Percentiles rank a stretch among this genome's conserved stretches.
Conservation (phyloP, 129 eudicot genomes). For the Flaveria linearis region DNA sequence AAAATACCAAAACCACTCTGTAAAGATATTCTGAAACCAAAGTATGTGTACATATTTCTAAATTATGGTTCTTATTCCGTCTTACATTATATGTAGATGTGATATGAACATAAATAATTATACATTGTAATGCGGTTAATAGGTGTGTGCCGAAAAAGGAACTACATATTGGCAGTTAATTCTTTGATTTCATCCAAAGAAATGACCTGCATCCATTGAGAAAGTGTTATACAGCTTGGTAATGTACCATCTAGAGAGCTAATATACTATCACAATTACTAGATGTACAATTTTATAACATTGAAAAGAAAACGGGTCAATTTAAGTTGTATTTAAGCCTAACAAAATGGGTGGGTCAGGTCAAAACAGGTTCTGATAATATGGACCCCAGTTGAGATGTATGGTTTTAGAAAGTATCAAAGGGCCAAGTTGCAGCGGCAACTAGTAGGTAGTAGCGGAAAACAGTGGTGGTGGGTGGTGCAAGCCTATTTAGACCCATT, state of each 20-base stretch:
- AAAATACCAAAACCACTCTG: too few species aligned
- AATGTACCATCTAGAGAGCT: background rate
- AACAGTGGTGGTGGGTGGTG: too few species aligned
- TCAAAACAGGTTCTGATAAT: too few species aligned
- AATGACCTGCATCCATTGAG: constrained; percentile 27
- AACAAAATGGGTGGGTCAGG: background rate
- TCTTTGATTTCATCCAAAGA: constrained; percentile 39
- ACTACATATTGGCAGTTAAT: constrained; percentile 38
- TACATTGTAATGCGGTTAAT: constrained; percentile 20
- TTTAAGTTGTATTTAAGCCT: background rate
- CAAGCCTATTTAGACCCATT: too few species aligned
- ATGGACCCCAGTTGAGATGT: too few species aligned
- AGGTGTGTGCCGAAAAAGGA: constrained; percentile 5
- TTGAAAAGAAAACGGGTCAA: background rate
- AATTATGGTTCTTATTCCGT: background rate
- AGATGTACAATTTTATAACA: background rate
- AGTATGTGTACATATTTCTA: background rate
- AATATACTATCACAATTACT: background rate
- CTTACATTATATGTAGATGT: background rate
- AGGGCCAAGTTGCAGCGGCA: too few species aligned
- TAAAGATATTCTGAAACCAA: background rate
- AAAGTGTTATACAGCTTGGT: constrained; percentile 6
- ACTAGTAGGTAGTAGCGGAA: too few species aligned
- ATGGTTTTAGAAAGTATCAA: too few species aligned
- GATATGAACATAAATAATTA: constrained; percentile 30